Conservation (phyloP, 192 early-diverging fungal genomes). For the Entrophospora sp. region DNA sequence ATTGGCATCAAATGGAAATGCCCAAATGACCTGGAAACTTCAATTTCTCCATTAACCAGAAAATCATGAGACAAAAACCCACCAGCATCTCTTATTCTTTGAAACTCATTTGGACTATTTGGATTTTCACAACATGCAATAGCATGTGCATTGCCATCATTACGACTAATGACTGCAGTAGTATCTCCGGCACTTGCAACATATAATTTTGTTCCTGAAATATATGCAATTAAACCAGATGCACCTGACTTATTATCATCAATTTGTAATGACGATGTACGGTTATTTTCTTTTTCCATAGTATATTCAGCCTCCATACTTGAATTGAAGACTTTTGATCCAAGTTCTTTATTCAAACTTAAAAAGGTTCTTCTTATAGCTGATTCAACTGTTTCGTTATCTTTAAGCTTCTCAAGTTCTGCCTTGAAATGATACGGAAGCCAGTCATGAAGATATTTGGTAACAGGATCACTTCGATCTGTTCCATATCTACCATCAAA, state of each 20-base stretch:
- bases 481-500: constrained; percentile 65
- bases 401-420: constrained; percentile 64
- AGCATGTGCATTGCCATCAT: constrained; percentile 55
- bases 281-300: background rate
- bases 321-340: constrained; percentile 26
- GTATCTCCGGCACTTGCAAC: constrained; percentile 84
- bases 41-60: constrained; percentile 63
- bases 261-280: constrained; percentile 14
- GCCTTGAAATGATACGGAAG: constrained; percentile 57
- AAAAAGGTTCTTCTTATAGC: constrained; percentile 80
- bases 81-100: constrained; percentile 69
- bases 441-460: constrained; percentile 64
- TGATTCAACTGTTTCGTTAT: constrained; percentile 46
- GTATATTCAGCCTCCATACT: constrained; percentile 14
- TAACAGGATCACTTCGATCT: constrained; percentile 42
- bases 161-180: constrained; percentile 67
- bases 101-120: constrained; percentile 56
- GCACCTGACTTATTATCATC: constrained; percentile 56
- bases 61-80: constrained; percentile 71
- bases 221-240: constrained; percentile 72
- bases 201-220: constrained; percentile 67
- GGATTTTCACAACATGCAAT: constrained; percentile 68
- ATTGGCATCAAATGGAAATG: constrained; percentile 75
- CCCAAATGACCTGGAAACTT: constrained; percentile 75
- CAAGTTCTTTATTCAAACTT: constrained; percentile 72